Percentiles rank a stretch among this genome's conserved stretches.
These are phyloP conservation scores for Ilyonectria mors-panacis DNA, from an alignment of 2,329 filamentous ascomycete genomes.

Conservation along the genomic window DNA sequence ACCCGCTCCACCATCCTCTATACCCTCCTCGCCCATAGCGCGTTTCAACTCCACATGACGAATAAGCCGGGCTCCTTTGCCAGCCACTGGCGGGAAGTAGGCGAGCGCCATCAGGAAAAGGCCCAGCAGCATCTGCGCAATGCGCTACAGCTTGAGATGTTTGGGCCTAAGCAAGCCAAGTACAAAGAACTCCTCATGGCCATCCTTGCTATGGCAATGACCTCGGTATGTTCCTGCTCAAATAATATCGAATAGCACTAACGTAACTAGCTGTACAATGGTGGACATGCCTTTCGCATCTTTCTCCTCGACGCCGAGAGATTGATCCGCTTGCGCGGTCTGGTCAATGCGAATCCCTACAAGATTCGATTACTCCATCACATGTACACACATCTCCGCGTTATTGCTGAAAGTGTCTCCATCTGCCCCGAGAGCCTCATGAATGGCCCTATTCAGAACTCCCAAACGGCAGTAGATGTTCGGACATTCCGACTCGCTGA, in stretches of 20 bases:
- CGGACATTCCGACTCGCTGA: conserved; percentile 50
- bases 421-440: conserved; percentile 29
- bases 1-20: conserved; percentile 57
- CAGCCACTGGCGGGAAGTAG: conserved; percentile 49
- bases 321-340: conserved; percentile 56
- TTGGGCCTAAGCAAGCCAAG: conserved; percentile 53
- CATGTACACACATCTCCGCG: conserved; percentile 61
- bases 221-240: conserved; percentile 22
- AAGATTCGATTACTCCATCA: conserved; percentile 62
- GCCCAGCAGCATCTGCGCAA: conserved; percentile 53
- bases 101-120: conserved; percentile 46
- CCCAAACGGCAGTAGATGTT: conserved; percentile 3
- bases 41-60: conserved; percentile 55
- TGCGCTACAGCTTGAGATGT: conserved; percentile 52
- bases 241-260: accelerated
- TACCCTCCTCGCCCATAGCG: conserved; percentile 58
- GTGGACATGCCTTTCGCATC: conserved; percentile 34
- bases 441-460: neutral
- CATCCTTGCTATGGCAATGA: conserved; percentile 52
- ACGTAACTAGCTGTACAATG: conserved; percentile 37
- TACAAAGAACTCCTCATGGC: conserved; percentile 63
- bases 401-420: conserved; percentile 60
- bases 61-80: conserved; percentile 22
- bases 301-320: conserved; percentile 60
- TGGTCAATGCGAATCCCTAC: conserved; percentile 57